Evolutionary conservation across 1,139 yeast genomes (phyloP).

Genomic region (Yamadazyma triangularis): DNA sequence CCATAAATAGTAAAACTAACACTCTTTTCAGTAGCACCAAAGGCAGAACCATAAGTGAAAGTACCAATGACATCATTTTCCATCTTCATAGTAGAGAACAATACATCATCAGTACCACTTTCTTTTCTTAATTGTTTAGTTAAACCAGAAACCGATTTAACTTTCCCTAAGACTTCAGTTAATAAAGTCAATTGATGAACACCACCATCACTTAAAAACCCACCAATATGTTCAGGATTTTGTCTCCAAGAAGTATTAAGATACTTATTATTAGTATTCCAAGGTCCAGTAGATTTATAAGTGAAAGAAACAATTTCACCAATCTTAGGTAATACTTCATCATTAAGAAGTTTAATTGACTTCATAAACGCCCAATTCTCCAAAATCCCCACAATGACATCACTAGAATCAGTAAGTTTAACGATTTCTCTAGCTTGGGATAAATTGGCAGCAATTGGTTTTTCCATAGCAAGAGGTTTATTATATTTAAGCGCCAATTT

Average conservation of each 20-base stretch:
- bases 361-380: slow-evolving; percentile 82
- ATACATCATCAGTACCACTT: slow-evolving; percentile 77
- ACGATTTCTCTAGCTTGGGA: slow-evolving; percentile 79
- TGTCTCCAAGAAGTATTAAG: slow-evolving; percentile 77
- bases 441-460: slow-evolving; percentile 86
- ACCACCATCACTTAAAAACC: slow-evolving; percentile 89
- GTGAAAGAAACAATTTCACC: slow-evolving; percentile 76
- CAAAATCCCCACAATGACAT: slow-evolving; percentile 67
- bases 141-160: slow-evolving; percentile 63
- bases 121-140: slow-evolving; percentile 70
- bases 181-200: slow-evolving; percentile 88
- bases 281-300: slow-evolving; percentile 79
- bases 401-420: slow-evolving; percentile 50
- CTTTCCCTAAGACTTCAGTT: slow-evolving; percentile 76
- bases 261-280: slow-evolving; percentile 60
- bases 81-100: slow-evolving; percentile 64
- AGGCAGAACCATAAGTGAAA: slow-evolving; percentile 86
- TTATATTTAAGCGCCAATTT: slow-evolving; percentile 61
- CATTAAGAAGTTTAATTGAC: slow-evolving; percentile 46
- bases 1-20: slow-evolving; percentile 70
- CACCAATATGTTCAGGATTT: slow-evolving; percentile 88
- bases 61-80: slow-evolving; percentile 73
- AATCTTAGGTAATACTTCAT: slow-evolving; percentile 58
- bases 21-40: slow-evolving; percentile 75
- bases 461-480: slow-evolving; percentile 79